Conservation (phyloP, 1,139 yeast genomes). For the Tardiomyces depauwii region DNA sequence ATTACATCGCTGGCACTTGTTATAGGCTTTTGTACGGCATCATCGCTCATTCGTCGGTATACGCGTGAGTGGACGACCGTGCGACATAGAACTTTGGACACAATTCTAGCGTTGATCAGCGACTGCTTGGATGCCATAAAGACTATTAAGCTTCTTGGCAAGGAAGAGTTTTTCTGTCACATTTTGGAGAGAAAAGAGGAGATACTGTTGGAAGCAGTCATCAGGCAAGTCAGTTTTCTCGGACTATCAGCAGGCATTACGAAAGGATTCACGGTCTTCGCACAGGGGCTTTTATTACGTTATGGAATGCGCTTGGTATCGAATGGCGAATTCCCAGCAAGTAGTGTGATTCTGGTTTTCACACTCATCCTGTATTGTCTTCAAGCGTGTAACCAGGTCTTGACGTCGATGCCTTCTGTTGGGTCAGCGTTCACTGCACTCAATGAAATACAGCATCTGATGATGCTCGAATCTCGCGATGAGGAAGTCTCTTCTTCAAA, state of each 20-base stretch:
- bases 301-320: slow-evolving; percentile 69
- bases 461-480: slow-evolving; percentile 3
- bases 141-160: slow-evolving; percentile 48
- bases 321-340: slow-evolving; percentile 38
- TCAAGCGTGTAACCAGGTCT: slow-evolving; percentile 46
- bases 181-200: slow-evolving; percentile 28
- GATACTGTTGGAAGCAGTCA: slow-evolving; percentile 9
- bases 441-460: slow-evolving; percentile 31
- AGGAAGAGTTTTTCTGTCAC: slow-evolving; percentile 36
- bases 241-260: slow-evolving; percentile 55
- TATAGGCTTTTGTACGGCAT: slow-evolving; percentile 45
- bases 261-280: slow-evolving; percentile 42
- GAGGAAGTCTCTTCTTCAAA: background rate
- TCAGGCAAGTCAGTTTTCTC: slow-evolving; percentile 19
- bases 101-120: slow-evolving; percentile 41
- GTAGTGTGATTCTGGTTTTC: slow-evolving; percentile 56
- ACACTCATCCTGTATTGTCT: slow-evolving; percentile 66
- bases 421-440: slow-evolving; percentile 46
- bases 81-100: slow-evolving; percentile 48
- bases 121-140: slow-evolving; percentile 51
- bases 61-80: slow-evolving; percentile 41
- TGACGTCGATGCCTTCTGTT: slow-evolving; percentile 62
- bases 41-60: slow-evolving; percentile 41
- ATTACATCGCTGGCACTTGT: slow-evolving; percentile 68
- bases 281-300: slow-evolving; percentile 61